Conservation (phyloP, 2,329 filamentous ascomycete species). For the Xenoacremonium recifei region DNA sequence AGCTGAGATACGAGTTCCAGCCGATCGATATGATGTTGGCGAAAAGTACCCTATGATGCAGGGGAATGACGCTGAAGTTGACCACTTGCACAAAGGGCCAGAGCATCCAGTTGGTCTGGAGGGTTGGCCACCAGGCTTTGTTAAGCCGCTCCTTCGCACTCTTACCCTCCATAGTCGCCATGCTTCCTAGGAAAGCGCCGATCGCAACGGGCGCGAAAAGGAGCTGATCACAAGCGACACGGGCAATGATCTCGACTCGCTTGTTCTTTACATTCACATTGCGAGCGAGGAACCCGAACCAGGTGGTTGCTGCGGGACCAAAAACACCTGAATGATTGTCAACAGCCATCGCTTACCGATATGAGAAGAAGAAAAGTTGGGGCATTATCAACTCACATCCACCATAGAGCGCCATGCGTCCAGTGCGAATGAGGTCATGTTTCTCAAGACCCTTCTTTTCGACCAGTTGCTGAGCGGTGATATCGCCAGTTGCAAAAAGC, state of each 20-base stretch:
- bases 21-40: slow-evolving; percentile 77
- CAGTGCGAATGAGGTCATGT: slow-evolving; percentile 72
- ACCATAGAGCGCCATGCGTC: slow-evolving; percentile 78
- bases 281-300: slow-evolving; percentile 78
- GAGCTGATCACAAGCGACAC: slow-evolving; percentile 77
- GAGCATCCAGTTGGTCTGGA: slow-evolving; percentile 81
- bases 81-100: slow-evolving; percentile 84
- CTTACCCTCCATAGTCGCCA: slow-evolving; percentile 77
- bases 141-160: slow-evolving; percentile 64
- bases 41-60: slow-evolving; percentile 79
- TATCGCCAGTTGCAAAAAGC: slow-evolving; percentile 89
- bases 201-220: slow-evolving; percentile 85
- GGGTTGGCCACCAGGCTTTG: slow-evolving; percentile 67
- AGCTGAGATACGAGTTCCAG: slow-evolving; percentile 66
- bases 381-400: slow-evolving; percentile 56
- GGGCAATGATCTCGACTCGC: slow-evolving; percentile 70
- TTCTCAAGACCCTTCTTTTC: slow-evolving; percentile 75
- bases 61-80: slow-evolving; percentile 85
- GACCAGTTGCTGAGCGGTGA: slow-evolving; percentile 86
- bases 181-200: slow-evolving; percentile 75
- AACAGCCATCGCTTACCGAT: slow-evolving; percentile 6
- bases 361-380: slow-evolving; percentile 1
- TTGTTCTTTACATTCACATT: slow-evolving; percentile 63
- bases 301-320: slow-evolving; percentile 81
- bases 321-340: slow-evolving; percentile 63